Evolutionary conservation across 1,284 basidiomycete species (phyloP).

Genomic region (Leucoagaricus sp.): DNA sequence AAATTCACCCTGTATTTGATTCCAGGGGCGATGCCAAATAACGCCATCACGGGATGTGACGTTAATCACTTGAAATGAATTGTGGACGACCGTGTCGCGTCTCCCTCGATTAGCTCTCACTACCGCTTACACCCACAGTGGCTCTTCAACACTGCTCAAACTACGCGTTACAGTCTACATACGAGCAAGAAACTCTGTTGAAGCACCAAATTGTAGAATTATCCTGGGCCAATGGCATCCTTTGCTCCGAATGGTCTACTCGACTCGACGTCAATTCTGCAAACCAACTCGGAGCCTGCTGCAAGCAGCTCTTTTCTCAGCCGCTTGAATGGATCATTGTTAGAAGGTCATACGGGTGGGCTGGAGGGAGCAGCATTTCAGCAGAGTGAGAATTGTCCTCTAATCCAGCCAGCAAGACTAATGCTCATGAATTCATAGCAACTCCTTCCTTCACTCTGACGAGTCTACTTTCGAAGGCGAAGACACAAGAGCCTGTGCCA

Average conservation of each 20-base stretch:
- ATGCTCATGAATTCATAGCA: not conserved
- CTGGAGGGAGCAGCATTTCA: too few species aligned
- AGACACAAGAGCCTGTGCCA: not conserved
- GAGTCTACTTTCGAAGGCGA: conserved; percentile 11
- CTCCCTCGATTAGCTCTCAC: not conserved
- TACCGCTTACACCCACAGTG: not conserved
- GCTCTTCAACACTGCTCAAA: too few species aligned
- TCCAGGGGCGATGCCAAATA: conserved; percentile 6
- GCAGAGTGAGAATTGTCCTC: not conserved
- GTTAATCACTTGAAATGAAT: conserved; percentile 9
- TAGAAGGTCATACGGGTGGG: too few species aligned
- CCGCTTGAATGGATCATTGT: not conserved
- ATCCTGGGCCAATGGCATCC: conserved; percentile 14
- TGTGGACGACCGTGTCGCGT: conserved; percentile 12
- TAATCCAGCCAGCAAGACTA: not conserved
- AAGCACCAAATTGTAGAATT: not conserved
- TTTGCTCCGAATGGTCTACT: conserved; percentile 30
- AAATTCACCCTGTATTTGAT: conserved; percentile 1
- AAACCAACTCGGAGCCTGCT: not conserved
- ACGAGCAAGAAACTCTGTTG: too few species aligned
- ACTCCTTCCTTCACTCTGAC: conserved; percentile 13
- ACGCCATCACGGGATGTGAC: conserved; percentile 17
- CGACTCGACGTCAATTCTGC: conserved; percentile 13
- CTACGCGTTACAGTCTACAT: too few species aligned
- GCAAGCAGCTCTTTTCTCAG: too few species aligned